phyloP scores from a whole-genome alignment of 176 grass and related monocot species.

The Aegilops tauschii region DNA sequence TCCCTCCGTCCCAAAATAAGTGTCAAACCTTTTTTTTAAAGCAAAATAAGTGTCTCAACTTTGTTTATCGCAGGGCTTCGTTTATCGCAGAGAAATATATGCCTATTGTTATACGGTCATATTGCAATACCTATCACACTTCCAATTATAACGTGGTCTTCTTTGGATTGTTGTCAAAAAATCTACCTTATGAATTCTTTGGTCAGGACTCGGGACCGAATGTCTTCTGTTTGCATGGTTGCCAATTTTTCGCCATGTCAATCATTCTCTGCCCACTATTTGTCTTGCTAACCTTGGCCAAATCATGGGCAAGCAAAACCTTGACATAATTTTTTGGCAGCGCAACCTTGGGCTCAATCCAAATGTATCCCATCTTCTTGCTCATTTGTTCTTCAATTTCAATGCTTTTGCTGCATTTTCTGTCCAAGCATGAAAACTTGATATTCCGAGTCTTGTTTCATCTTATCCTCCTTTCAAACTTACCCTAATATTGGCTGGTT shows the following conservation, averaged over 20 bases:
- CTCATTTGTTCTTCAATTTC: not conserved
- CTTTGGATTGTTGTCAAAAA: not conserved
- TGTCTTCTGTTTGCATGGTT: not conserved
- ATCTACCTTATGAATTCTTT: not conserved
- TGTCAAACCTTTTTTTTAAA: no score
- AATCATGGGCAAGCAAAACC: no score
- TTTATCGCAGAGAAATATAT: not conserved
- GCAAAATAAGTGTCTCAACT: no score
- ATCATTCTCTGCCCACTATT: not conserved
- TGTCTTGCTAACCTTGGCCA: not conserved
- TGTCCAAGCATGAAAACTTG: not conserved
- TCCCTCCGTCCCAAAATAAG: no score
- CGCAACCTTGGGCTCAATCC: not conserved
- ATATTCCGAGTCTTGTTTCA: not conserved
- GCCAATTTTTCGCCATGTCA: not conserved
- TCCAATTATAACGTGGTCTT: not conserved
- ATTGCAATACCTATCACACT: not conserved
- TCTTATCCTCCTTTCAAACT: not conserved
- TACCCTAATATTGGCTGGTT: not conserved
- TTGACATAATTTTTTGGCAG: no score
- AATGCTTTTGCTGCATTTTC: not conserved
- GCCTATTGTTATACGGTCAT: not conserved
- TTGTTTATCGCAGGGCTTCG: not conserved
- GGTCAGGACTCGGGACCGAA: not conserved
- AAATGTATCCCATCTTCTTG: not conserved